Percentiles rank a stretch among this genome's conserved stretches.
Evolutionary conservation across 225 moss, liverwort and hornwort genomes (phyloP).

Genomic region (Pseudoscleropodium purum): DNA sequence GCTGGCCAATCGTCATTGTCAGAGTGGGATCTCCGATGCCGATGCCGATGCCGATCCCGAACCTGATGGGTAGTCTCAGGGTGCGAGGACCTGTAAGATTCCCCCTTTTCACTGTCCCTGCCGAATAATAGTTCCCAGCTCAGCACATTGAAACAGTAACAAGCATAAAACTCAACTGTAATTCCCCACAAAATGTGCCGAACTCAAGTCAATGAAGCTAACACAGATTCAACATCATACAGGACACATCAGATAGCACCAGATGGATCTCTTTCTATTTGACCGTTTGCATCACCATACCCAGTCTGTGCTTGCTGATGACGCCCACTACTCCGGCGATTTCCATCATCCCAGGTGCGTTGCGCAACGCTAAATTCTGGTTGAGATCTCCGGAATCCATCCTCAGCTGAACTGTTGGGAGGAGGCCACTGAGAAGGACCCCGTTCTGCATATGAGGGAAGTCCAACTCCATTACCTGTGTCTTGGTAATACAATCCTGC

Average conservation of each 20-base stretch:
- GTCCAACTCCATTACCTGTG: neutral
- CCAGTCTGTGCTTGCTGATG: slow-evolving; percentile 8
- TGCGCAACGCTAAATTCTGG: slow-evolving; percentile 13
- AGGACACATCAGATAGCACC: neutral
- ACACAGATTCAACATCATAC: neutral
- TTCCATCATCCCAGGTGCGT: slow-evolving; percentile 18
- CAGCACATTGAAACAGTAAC: neutral
- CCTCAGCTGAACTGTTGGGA: slow-evolving; percentile 15
- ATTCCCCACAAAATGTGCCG: neutral
- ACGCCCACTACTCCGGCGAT: slow-evolving; percentile 10
- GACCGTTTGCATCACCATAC: slow-evolving; percentile 6
- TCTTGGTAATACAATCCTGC: slow-evolving; percentile 18
- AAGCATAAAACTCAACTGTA: neutral
- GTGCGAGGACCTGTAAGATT: slow-evolving; percentile 6
- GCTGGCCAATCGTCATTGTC: slow-evolving; percentile 34
- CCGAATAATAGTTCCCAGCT: neutral
- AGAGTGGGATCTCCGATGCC: slow-evolving; percentile 22
- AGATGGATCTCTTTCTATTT: neutral
- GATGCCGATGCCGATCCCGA: neutral
- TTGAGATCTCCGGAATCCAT: slow-evolving; percentile 18
- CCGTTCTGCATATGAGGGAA: slow-evolving; percentile 1
- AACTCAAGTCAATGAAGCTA: neutral
- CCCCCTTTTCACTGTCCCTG: slow-evolving; percentile 31
- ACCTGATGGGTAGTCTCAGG: slow-evolving; percentile 10
- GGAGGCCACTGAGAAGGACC: slow-evolving; percentile 3